Conservation (phyloP, 1,139 yeast genomes). For the Petasospora rhodanensis region DNA sequence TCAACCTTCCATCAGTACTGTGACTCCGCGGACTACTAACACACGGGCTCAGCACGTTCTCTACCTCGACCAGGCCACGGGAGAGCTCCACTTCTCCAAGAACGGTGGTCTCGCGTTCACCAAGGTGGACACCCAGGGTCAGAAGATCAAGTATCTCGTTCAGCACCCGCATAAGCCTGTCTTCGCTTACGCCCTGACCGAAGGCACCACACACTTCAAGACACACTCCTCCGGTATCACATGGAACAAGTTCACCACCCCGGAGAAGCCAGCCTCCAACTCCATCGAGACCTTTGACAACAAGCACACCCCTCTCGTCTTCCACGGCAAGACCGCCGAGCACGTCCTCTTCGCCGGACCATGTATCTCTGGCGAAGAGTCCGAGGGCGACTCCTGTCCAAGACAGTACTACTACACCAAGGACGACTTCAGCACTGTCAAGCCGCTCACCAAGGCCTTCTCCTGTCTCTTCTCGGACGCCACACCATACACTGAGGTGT, state of each 20-base stretch:
- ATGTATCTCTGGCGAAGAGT: slow-evolving; percentile 31
- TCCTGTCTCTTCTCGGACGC: slow-evolving; percentile 51
- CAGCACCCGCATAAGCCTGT: slow-evolving; percentile 42
- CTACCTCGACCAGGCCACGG: slow-evolving; percentile 31
- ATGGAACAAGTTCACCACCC: slow-evolving; percentile 45
- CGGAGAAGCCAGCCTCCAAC: slow-evolving; percentile 23
- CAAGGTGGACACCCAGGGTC: slow-evolving; percentile 29
- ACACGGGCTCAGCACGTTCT: slow-evolving; percentile 29
- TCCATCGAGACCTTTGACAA: slow-evolving; percentile 17
- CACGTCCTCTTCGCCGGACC: slow-evolving; percentile 37
- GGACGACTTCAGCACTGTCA: slow-evolving; percentile 47
- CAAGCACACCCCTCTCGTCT: slow-evolving; percentile 26
- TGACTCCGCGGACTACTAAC: slow-evolving; percentile 2
- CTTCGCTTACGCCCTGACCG: slow-evolving; percentile 50
- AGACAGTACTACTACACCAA: slow-evolving; percentile 41
- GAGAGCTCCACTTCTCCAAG: slow-evolving; percentile 38
- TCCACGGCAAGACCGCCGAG: slow-evolving; percentile 40
- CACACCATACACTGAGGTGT: slow-evolving; percentile 32
- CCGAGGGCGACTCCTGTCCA: slow-evolving; percentile 32
- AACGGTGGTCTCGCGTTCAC: slow-evolving; percentile 56
- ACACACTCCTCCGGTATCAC: slow-evolving; percentile 54
- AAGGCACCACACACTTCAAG: slow-evolving; percentile 38
- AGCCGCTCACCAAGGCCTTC: slow-evolving; percentile 31
- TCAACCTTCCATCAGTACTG: not conserved
- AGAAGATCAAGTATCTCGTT: slow-evolving; percentile 31